Evolutionary conservation across 306 rosid genomes (phyloP).

Genomic region (Acacia crassicarpa): DNA sequence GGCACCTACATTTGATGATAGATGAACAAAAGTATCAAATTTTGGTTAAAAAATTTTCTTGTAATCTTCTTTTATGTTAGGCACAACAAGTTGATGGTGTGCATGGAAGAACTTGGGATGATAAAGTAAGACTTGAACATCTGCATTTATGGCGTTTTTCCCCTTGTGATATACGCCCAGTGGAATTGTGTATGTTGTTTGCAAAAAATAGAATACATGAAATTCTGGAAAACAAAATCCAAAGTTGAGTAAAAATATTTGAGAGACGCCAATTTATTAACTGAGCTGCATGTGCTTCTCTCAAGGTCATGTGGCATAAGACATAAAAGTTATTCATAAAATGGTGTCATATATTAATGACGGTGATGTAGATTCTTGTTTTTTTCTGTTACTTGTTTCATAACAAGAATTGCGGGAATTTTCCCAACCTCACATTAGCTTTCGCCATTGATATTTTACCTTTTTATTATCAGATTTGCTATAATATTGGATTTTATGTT

Average conservation of each 20-base stretch:
- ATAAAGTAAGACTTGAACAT: constrained; percentile 56
- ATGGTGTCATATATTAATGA: not conserved
- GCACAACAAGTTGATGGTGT: constrained; percentile 73
- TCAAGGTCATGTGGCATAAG: not conserved
- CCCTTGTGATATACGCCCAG: constrained; percentile 8
- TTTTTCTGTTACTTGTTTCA: not conserved
- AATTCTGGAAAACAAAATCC: not conserved
- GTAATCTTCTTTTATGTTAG: constrained; percentile 49
- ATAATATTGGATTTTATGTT: not conserved
- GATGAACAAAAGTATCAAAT: constrained; percentile 35
- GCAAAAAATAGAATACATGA: constrained; percentile 16
- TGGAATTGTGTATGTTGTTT: not conserved
- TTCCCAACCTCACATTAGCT: constrained; percentile 7
- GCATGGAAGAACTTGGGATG: constrained; percentile 78
- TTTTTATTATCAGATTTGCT: not conserved
- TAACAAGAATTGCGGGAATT: not conserved
- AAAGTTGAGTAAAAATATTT: not conserved
- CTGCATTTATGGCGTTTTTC: constrained; percentile 19
- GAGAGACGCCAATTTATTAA: not conserved
- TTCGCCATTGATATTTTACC: constrained; percentile 1
- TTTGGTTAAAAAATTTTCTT: constrained; percentile 10
- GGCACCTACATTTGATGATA: constrained; percentile 23
- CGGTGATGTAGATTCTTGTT: not conserved
- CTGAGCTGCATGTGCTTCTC: constrained; percentile 2
- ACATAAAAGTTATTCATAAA: not conserved